Evolutionary conservation across 345 rosid species (phyloP), one percentile per base, ranked within the genome.

Genomic region (Alliaria petiolata): DNA sequence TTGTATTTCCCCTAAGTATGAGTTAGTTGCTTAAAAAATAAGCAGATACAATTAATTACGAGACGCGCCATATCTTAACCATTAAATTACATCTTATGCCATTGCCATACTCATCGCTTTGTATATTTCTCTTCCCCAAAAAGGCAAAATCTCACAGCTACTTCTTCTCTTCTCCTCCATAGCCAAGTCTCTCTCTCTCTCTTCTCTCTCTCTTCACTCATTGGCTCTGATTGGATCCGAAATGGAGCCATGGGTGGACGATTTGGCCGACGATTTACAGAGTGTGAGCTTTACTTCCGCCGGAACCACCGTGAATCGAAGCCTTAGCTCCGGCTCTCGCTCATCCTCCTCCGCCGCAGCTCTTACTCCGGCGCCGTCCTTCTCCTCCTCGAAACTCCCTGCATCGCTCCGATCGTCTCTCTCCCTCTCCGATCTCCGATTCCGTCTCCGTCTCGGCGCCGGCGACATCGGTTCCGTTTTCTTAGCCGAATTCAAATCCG

Each of bases 391-490:
- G 7, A 83, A 83, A 57, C 69, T 79, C 56, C 69, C 72, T 9
- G 64, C 77, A 34, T 58, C 83, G 14, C 58, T 84, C 62, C 78
- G 80, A 66, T 68, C 70, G 4, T 63, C 84, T 15, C 85, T 84
- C 52, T 81, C 93, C 25, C 85, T 92, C 34, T 71, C 95, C 74
- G 97, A 93, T 83, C 83, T 93, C 71, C 73, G 84, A 15, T 88
- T 93, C 81, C 83, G 87, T 68, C 83, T 81, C 78, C 96, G 93
- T 15, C 88, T 93, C 10, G 98, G 98, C 58, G 84, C 97, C 65
- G 97, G 97, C 25, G 97, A 93, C 78, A 93, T 93, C 81, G 95
- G 97, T 58, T 90, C 92, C 33, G 98, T 93, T 62, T 93, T 86
- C 83, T 59, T 90, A 16, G 88, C 96, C 6, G 96, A 90, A 65